phyloP scores from a whole-genome alignment of 169 alveolate genomes.

The Plasmodium malariae region DNA sequence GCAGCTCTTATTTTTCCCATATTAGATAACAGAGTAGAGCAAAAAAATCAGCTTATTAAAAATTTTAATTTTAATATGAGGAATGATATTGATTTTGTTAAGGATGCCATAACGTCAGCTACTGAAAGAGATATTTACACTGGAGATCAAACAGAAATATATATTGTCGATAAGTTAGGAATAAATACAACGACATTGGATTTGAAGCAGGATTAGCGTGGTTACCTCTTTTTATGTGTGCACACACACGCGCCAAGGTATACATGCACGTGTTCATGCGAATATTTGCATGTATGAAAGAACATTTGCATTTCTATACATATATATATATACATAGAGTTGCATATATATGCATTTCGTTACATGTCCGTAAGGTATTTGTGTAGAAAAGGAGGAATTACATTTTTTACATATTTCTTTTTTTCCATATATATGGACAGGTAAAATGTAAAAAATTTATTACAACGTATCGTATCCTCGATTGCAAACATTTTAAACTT shows the following conservation, averaged over 20 bases:
- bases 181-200: slow-evolving; percentile 58
- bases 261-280: neutral
- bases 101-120: slow-evolving; percentile 93
- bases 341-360: too few relatives aligned
- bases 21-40: slow-evolving; percentile 89
- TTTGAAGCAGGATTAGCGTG: slow-evolving; percentile 72
- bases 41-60: slow-evolving; percentile 84
- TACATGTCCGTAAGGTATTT: too few relatives aligned
- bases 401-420: too few relatives aligned
- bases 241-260: too few relatives aligned
- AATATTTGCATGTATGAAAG: neutral
- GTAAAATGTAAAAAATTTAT: too few relatives aligned
- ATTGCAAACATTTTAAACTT: too few relatives aligned
- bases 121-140: slow-evolving; percentile 96
- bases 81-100: slow-evolving; percentile 89
- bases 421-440: too few relatives aligned
- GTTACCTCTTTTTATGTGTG: too few relatives aligned
- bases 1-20: slow-evolving; percentile 90
- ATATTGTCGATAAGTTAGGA: slow-evolving; percentile 81
- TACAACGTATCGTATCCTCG: too few relatives aligned
- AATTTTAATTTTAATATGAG: slow-evolving; percentile 68
- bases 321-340: too few relatives aligned
- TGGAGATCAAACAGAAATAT: slow-evolving; percentile 90
- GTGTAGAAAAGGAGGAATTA: too few relatives aligned
- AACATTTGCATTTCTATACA: neutral